Evolutionary conservation across 2,329 filamentous ascomycete genomes (phyloP), one percentile per base, ranked within the genome.

Genomic region (Neurospora sp.): DNA sequence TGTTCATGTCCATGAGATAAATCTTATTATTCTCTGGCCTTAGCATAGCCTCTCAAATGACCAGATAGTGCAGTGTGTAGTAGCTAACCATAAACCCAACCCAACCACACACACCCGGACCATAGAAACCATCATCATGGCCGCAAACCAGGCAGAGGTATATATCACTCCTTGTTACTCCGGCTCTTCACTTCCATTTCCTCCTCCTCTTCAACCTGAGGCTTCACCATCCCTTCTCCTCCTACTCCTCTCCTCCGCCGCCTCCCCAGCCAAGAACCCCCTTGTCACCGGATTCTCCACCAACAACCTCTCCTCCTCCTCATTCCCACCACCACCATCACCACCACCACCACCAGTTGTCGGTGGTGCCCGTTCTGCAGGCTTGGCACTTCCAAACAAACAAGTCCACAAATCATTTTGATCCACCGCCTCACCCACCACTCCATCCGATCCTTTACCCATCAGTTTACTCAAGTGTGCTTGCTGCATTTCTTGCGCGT

Each of bases 391-490:
- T 0, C 92, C 91, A 83, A 97, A 97, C 1, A 97, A 81, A 79
- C 95, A 98, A 73, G 89, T 87, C 95, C 94, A 97, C 62, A 98
- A 77, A 78, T 97, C 95, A 13, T 89, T 86, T 73, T 91, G 87
- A 66, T 88, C 85, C 3, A 98, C 92, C 70, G 92, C 83, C 80
- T 98, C 96, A 0, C 95, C 95, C 0, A 90, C 90, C 1, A 87
- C 85, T 69, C 86, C 87, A 36, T 89, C 87, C 23, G 52, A 62
- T 10, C 52, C 52, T 73, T 90, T 90, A 46, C 85, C 87, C 80
- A 97, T 87, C 70, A 97, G 79, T 74, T 87, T 90, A 0, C 86
- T 86, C 42, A 96, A 80, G 0, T 88, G 84, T 7, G 90, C 91
- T 72, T 91, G 86, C 80, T 97, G 88, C 74, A 97, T 80, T 80